Evolutionary conservation across 2,329 filamentous ascomycete genomes (phyloP).

Genomic region (Chaetoscypha palmicola): DNA sequence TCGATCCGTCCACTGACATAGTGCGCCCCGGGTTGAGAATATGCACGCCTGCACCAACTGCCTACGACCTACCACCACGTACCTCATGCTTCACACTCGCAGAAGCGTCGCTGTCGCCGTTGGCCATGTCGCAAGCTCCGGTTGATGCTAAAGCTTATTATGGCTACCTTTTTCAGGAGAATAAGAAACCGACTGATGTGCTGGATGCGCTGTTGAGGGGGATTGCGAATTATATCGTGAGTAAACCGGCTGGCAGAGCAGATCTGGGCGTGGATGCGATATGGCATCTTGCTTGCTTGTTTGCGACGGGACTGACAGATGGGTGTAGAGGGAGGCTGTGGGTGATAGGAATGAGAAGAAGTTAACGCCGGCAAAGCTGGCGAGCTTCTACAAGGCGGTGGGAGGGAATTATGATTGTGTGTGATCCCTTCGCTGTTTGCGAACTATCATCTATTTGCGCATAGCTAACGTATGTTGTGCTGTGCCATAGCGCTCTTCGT

Average conservation of each 20-base stretch:
- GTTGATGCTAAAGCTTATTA: slow-evolving; percentile 38
- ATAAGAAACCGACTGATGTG: slow-evolving; percentile 61
- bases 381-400: slow-evolving; percentile 68
- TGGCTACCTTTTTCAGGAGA: slow-evolving; percentile 59
- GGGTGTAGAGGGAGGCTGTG: slow-evolving; percentile 46
- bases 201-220: slow-evolving; percentile 62
- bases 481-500: slow-evolving; percentile 60
- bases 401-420: slow-evolving; percentile 68
- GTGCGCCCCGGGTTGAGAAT: no score
- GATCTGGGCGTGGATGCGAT: no score
- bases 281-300: background rate
- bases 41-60: slow-evolving; percentile 13
- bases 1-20: no score
- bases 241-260: slow-evolving; percentile 27
- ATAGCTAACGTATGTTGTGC: slow-evolving; percentile 5
- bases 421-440: slow-evolving; percentile 12
- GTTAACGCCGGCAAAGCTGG: slow-evolving; percentile 62
- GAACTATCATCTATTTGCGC: background rate
- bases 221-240: slow-evolving; percentile 64
- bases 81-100: no score
- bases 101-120: slow-evolving; percentile 4
- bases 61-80: no score
- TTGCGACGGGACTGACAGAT: slow-evolving; percentile 10
- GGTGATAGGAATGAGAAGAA: slow-evolving; percentile 47
- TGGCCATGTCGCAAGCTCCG: slow-evolving; percentile 15